Conservation (phyloP, 164 flowering plant genomes). For the Vitis amurensis region DNA sequence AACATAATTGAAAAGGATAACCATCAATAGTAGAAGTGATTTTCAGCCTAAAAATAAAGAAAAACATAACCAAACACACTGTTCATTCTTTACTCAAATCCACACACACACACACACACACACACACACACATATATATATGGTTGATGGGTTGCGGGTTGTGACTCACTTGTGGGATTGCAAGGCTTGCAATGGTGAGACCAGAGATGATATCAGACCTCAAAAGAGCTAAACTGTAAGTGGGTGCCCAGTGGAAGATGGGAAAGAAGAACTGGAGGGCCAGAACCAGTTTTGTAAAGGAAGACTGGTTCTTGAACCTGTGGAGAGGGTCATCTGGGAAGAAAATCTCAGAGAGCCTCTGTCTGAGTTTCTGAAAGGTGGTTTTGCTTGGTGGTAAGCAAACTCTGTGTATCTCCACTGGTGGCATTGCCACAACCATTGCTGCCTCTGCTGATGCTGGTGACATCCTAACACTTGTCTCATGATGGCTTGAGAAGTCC, state of each 20-base stretch:
- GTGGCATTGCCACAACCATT: conserved; percentile 4
- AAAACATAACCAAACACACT: conserved; percentile 4
- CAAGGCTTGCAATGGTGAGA: conserved; percentile 82
- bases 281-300: conserved; percentile 40
- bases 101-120: too few species aligned
- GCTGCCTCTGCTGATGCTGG: background rate
- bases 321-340: conserved; percentile 90
- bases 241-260: conserved; percentile 61
- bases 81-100: background rate
- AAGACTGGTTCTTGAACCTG: conserved; percentile 63
- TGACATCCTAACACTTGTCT: conserved; percentile 20
- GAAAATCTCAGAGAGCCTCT: conserved; percentile 66
- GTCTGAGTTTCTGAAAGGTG: conserved; percentile 54
- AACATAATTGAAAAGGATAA: background rate
- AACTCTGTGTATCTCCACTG: conserved; percentile 53
- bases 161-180: conserved; percentile 64
- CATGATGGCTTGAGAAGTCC: conserved; percentile 30
- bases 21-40: background rate
- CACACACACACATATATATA: too few species aligned
- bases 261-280: conserved; percentile 81
- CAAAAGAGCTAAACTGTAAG: conserved; percentile 41
- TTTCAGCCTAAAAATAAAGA: background rate
- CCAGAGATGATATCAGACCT: conserved; percentile 69
- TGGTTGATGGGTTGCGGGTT: too few species aligned
- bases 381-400: conserved; percentile 60